Evolutionary conservation across 1,139 yeast genomes (phyloP).

Genomic region (Magnusiomyces suaveolens): DNA sequence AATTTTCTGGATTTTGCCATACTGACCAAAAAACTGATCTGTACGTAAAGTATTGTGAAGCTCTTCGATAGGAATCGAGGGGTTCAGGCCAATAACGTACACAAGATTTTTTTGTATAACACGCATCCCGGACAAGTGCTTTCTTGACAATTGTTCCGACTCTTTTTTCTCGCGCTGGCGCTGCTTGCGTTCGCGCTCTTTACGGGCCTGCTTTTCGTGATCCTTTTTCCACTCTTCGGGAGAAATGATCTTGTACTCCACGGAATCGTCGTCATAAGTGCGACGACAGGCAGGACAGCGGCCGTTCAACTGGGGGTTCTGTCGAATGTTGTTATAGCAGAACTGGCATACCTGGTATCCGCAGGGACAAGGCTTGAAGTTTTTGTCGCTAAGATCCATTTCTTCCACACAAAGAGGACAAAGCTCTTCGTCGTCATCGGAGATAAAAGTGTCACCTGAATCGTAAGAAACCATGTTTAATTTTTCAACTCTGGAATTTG

Average conservation of each 20-base stretch:
- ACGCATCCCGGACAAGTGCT: conserved; percentile 92
- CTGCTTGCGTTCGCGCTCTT: conserved; percentile 57
- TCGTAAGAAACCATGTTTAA: conserved; percentile 19
- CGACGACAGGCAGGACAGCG: conserved; percentile 97
- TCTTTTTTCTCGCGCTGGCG: conserved; percentile 89
- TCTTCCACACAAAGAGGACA: conserved; percentile 88
- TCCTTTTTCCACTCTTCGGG: conserved; percentile 51
- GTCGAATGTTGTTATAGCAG: conserved; percentile 92
- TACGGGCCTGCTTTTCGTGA: conserved; percentile 17
- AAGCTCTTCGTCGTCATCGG: conserved; percentile 73
- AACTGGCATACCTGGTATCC: conserved; percentile 98
- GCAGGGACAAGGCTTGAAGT: conserved; percentile 98
- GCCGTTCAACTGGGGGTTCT: conserved; percentile 70
- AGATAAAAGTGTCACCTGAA: conserved; percentile 44
- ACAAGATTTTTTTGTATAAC: conserved; percentile 96
- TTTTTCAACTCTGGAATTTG: neutral
- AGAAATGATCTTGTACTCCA: conserved; percentile 73
- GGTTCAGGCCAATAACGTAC: conserved; percentile 91
- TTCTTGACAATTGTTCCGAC: conserved; percentile 61
- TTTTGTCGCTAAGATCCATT: conserved; percentile 86
- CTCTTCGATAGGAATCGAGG: conserved; percentile 83
- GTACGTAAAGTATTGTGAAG: conserved; percentile 75
- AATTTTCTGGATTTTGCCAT: conserved; percentile 88
- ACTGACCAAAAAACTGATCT: conserved; percentile 94
- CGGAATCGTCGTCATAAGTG: conserved; percentile 83